A percentile compares a stretch with the other conserved stretches of the same genome.
These are phyloP conservation scores for Tricholoma sp. DNA, from an alignment of 768 basidiomycete species.

Conservation along the genomic window DNA sequence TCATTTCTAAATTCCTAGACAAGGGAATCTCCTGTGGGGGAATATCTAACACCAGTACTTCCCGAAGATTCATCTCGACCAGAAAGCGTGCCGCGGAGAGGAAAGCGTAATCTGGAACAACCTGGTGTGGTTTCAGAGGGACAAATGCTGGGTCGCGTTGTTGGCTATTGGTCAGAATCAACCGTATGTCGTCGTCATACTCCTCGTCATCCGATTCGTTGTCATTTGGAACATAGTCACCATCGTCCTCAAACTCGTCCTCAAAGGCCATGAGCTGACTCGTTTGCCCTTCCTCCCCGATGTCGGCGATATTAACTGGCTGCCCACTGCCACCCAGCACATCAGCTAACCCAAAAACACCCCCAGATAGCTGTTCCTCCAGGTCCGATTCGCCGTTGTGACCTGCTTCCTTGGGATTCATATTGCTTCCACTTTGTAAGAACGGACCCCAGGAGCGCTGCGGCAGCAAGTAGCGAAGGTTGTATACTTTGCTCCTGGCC, in stretches of 20 bases:
- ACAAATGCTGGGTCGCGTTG: slow-evolving; percentile 10
- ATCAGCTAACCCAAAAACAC: slow-evolving; percentile 9
- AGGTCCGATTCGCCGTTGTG: slow-evolving; percentile 8
- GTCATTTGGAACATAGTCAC: slow-evolving; percentile 7
- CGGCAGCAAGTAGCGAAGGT: slow-evolving; percentile 26
- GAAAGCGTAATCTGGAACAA: slow-evolving; percentile 46
- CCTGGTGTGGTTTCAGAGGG: slow-evolving; percentile 16
- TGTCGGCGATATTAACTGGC: not conserved
- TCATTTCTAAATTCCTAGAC: not conserved
- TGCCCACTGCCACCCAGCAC: not conserved
- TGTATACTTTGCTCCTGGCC: slow-evolving; percentile 30
- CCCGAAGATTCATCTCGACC: slow-evolving; percentile 47
- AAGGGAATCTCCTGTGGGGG: not conserved
- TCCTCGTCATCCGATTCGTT: slow-evolving; percentile 10
- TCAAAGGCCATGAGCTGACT: not conserved
- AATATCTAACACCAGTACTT: slow-evolving; percentile 21
- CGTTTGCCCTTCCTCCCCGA: not conserved
- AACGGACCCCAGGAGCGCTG: slow-evolving; percentile 33
- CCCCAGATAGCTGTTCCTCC: slow-evolving; percentile 8
- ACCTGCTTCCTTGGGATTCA: not conserved
- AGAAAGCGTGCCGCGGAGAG: slow-evolving; percentile 46
- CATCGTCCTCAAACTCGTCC: not conserved
- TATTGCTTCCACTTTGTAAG: slow-evolving; percentile 15
- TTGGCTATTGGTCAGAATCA: slow-evolving; percentile 13
- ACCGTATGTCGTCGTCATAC: slow-evolving; percentile 12